Percentiles rank a stretch among this genome's conserved stretches.
These are phyloP conservation scores for Mimosa pudica DNA, from an alignment of 306 rosid species.

Conservation along the genomic window DNA sequence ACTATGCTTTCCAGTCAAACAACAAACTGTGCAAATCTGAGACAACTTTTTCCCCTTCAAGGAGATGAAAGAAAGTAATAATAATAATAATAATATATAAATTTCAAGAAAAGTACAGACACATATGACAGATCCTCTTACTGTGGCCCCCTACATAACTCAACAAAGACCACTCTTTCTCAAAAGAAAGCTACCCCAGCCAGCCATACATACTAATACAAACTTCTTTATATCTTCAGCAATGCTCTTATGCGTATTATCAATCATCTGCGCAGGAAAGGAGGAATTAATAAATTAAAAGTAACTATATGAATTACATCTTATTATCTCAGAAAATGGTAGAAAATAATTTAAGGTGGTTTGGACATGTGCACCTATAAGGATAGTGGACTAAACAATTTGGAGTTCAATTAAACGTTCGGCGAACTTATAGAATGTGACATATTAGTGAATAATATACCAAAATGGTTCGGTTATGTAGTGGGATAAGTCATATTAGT, in stretches of 20 bases:
- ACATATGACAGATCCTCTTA: conserved; percentile 58
- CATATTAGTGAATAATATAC: no score
- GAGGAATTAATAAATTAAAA: conserved; percentile 28
- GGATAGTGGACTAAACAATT: no score
- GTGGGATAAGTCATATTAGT: no score
- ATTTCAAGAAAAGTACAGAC: conserved; percentile 50
- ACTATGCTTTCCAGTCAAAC: conserved; percentile 74
- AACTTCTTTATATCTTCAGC: conserved; percentile 46
- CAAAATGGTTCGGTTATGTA: no score
- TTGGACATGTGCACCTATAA: no score
- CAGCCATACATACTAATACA: conserved; percentile 34
- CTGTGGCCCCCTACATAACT: conserved; percentile 72
- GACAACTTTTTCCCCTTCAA: conserved; percentile 76
- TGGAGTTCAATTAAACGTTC: no score
- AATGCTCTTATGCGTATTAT: conserved; percentile 48
- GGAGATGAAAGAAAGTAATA: conserved; percentile 40
- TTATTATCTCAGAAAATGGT: no score
- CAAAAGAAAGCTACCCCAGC: conserved; percentile 64
- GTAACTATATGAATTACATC: neutral
- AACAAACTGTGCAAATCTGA: conserved; percentile 62
- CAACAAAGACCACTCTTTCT: conserved; percentile 38
- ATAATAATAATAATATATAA: conserved; percentile 26
- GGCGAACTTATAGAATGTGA: no score
- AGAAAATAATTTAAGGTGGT: no score
- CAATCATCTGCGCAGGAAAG: conserved; percentile 68